Conservation (phyloP, 2,329 filamentous ascomycete species). For the Claviceps paspali region DNA sequence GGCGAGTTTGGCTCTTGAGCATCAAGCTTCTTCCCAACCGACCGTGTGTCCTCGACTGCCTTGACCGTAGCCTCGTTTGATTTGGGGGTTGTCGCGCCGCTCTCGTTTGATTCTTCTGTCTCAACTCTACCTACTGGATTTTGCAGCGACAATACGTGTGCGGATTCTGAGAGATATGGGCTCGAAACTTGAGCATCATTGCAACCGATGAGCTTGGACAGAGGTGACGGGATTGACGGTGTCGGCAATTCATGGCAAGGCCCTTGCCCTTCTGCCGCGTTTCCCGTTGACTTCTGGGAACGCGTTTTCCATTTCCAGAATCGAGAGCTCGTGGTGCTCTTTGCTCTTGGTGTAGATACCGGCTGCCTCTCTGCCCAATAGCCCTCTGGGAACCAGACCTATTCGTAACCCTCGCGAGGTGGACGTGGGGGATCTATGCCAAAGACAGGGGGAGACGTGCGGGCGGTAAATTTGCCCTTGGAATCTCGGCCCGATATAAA, state of each 20-base stretch:
- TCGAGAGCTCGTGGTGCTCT: constrained; percentile 19
- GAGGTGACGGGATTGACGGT: constrained; percentile 8
- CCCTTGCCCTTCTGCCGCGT: constrained; percentile 16
- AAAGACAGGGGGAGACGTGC: constrained; percentile 8
- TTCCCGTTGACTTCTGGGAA: constrained; percentile 21
- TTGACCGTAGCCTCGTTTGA: constrained; percentile 1
- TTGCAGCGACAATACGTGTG: constrained; percentile 33
- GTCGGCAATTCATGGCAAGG: constrained; percentile 12
- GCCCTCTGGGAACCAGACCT: constrained; percentile 48
- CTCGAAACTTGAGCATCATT: constrained; percentile 16
- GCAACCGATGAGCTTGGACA: constrained; percentile 5
- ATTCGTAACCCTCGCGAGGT: constrained; percentile 39
- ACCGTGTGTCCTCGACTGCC: background rate
- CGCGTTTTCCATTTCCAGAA: constrained; percentile 27
- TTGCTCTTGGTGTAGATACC: constrained; percentile 12
- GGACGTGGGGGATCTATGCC: constrained; percentile 38
- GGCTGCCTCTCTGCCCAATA: constrained; percentile 46
- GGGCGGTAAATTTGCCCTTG: constrained; percentile 2
- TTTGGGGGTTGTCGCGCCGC: constrained; percentile 3
- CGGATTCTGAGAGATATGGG: constrained; percentile 31
- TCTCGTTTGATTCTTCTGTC: constrained; percentile 6
- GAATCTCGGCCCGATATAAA: background rate
- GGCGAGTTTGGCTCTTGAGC: constrained; percentile 1
- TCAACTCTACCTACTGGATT: constrained; percentile 10
- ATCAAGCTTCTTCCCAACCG: background rate